phyloP scores from a whole-genome alignment of 192 early-diverging fungal genomes.

The Funneliformis mosseae region DNA sequence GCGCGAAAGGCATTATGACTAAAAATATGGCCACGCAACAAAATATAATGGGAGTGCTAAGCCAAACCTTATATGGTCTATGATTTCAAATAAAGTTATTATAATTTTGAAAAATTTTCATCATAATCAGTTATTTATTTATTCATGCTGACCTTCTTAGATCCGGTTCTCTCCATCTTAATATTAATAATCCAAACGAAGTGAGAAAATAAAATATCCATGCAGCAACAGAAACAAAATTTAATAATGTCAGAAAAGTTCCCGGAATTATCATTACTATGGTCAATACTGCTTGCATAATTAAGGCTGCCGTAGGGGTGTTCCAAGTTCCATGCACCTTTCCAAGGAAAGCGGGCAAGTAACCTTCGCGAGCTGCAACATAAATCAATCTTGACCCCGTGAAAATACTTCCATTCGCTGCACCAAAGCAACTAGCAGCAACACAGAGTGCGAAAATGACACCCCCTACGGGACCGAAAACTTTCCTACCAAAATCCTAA shows the following conservation, averaged over 20 bases:
- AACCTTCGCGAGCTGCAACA: constrained; percentile 64
- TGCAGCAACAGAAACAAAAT: constrained; percentile 73
- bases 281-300: constrained; percentile 62
- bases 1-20: constrained; percentile 60
- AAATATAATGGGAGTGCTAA: constrained; percentile 67
- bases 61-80: constrained; percentile 74
- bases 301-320: constrained; percentile 70
- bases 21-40: constrained; percentile 61
- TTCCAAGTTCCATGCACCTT: constrained; percentile 56
- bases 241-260: constrained; percentile 68
- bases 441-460: constrained; percentile 74
- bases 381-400: constrained; percentile 71
- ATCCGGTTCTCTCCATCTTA: constrained; percentile 69
- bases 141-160: constrained; percentile 35
- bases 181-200: constrained; percentile 18
- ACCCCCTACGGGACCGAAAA: constrained; percentile 69
- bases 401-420: constrained; percentile 79
- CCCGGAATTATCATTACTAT: constrained; percentile 66
- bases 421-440: constrained; percentile 71
- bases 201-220: constrained; percentile 63
- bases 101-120: not conserved
- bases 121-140: not conserved
- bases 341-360: constrained; percentile 71
- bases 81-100: constrained; percentile 23
- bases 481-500: constrained; percentile 70